Conservation (phyloP, 768 basidiomycete genomes). For the Crepidotus variabilis region DNA sequence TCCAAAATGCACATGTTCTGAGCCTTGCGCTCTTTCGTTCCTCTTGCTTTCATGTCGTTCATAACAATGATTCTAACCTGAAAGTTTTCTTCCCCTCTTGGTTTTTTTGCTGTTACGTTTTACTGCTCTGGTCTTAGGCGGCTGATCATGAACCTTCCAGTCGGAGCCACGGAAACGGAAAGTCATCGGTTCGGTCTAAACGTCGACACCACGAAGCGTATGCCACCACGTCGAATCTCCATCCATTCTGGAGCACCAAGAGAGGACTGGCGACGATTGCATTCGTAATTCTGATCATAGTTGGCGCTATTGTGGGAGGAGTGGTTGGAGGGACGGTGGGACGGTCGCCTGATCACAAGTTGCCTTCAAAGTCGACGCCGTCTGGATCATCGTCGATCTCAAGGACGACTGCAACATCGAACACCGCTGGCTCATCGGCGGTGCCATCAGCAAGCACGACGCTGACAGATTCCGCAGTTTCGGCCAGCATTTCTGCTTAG, state of each 20-base stretch:
- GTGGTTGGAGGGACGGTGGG: constrained; percentile 17
- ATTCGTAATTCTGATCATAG: constrained; percentile 14
- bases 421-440: neutral
- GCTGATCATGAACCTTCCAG: no score
- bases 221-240: constrained; percentile 16
- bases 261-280: constrained; percentile 11
- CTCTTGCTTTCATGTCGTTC: no score
- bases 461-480: no score
- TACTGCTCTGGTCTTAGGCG: no score
- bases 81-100: no score
- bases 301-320: constrained; percentile 22
- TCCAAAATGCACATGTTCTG: no score
- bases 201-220: neutral
- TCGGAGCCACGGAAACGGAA: no score
- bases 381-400: neutral
- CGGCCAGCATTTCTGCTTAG: no score
- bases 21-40: no score
- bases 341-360: constrained; percentile 2
- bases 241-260: constrained; percentile 21
- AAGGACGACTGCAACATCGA: neutral
- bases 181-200: neutral
- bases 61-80: no score
- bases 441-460: no score
- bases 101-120: no score
- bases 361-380: neutral